Conservation (phyloP, 306 rosid genomes). For the Dalbergia cochinchinensis region DNA sequence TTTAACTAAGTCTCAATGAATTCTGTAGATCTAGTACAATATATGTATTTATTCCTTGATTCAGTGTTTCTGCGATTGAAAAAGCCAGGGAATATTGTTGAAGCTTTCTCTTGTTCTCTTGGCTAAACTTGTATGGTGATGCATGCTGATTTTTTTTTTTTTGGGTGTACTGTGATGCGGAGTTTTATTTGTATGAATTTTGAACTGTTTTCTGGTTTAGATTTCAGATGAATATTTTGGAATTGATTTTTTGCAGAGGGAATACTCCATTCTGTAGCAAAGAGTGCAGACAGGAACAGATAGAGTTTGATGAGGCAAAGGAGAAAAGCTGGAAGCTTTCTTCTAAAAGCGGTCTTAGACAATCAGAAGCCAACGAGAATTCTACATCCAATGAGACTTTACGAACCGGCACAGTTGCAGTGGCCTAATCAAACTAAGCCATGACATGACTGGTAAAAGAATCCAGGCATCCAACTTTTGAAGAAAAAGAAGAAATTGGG, state of each 20-base stretch:
- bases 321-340: slow-evolving; percentile 74
- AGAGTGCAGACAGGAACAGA: slow-evolving; percentile 91
- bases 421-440: slow-evolving; percentile 58
- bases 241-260: slow-evolving; percentile 69
- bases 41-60: background rate
- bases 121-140: background rate
- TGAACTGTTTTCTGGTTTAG: background rate
- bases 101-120: background rate
- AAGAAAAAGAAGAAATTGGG: slow-evolving; percentile 1
- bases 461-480: slow-evolving; percentile 34
- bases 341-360: slow-evolving; percentile 62
- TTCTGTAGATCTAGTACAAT: slow-evolving; percentile 36
- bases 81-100: too few species aligned
- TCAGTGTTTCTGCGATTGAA: background rate
- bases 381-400: slow-evolving; percentile 62
- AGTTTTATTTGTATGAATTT: background rate
- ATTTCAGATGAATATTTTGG: slow-evolving; percentile 40
- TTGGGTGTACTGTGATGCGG: background rate
- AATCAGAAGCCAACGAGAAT: slow-evolving; percentile 64
- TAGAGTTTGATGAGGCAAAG: slow-evolving; percentile 76
- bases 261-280: slow-evolving; percentile 96
- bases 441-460: slow-evolving; percentile 13
- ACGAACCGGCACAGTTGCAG: slow-evolving; percentile 76
- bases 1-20: slow-evolving; percentile 12
- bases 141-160: background rate